Percentiles rank a stretch among this genome's conserved stretches.
Conservation (phyloP, 768 basidiomycete species). For the Pulveroboletus sp. region DNA sequence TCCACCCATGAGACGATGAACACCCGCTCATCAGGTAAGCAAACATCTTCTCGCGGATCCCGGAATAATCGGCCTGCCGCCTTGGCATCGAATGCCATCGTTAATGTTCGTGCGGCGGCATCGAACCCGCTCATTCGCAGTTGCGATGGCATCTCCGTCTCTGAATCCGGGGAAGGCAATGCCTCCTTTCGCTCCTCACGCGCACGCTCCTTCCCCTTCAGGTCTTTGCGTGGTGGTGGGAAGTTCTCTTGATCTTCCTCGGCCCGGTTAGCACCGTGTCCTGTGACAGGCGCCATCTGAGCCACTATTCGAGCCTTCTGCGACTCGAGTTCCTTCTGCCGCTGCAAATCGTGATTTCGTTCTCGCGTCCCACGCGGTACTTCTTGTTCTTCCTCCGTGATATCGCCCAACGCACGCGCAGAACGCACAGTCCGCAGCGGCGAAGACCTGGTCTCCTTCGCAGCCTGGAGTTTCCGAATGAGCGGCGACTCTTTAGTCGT, state of each 20-base stretch:
- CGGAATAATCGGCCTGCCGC: slow-evolving; percentile 61
- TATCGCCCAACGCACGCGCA: slow-evolving; percentile 42
- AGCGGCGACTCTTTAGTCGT: slow-evolving; percentile 34
- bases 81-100: slow-evolving; percentile 65
- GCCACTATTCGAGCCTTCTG: slow-evolving; percentile 93
- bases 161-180: slow-evolving; percentile 11
- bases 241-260: slow-evolving; percentile 36
- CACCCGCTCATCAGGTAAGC: slow-evolving; percentile 63
- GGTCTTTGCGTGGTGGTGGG: slow-evolving; percentile 30
- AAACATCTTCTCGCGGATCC: slow-evolving; percentile 53
- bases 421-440: slow-evolving; percentile 46
- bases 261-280: slow-evolving; percentile 25
- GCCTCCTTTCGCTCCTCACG: slow-evolving; percentile 22
- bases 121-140: slow-evolving; percentile 59
- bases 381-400: slow-evolving; percentile 42
- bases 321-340: slow-evolving; percentile 75
- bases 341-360: slow-evolving; percentile 39
- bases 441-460: slow-evolving; percentile 45
- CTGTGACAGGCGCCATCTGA: slow-evolving; percentile 70
- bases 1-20: slow-evolving; percentile 99
- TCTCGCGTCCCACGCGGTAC: slow-evolving; percentile 37
- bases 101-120: slow-evolving; percentile 49
- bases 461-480: slow-evolving; percentile 56
- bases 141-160: slow-evolving; percentile 22
- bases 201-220: slow-evolving; percentile 30